Percentiles rank a stretch among this genome's conserved stretches.
These are phyloP conservation scores for Chlamydomonas reinhardtii DNA, from an alignment of 163 green algal species.

Conservation along the genomic window DNA sequence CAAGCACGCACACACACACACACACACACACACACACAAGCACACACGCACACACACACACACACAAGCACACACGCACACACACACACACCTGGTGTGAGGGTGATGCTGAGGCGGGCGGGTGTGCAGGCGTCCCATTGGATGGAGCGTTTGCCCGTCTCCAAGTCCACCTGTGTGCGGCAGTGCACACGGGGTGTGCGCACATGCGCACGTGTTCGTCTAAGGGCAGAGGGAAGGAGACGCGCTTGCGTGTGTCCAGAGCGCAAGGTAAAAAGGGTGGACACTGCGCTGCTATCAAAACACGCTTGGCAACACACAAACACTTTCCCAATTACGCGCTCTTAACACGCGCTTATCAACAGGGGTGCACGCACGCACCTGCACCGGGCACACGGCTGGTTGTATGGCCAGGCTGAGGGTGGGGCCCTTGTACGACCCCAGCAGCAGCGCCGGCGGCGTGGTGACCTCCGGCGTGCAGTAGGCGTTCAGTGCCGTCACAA, in stretches of 20 bases:
- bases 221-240: no score
- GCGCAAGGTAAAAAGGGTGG: no score
- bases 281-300: no score
- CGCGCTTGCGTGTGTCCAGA: no score
- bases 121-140: slow-evolving; percentile 29
- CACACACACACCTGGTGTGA: slow-evolving; percentile 26
- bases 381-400: slow-evolving; percentile 22
- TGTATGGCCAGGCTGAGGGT: slow-evolving; percentile 1
- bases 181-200: no score
- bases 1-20: no score
- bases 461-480: slow-evolving; percentile 26
- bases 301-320: no score
- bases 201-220: no score
- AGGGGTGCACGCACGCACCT: no score
- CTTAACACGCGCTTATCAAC: no score
- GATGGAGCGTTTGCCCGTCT: slow-evolving; percentile 13
- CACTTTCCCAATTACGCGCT: no score
- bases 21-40: no score
- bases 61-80: not conserved
- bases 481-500: slow-evolving; percentile 29
- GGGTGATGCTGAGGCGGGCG: not conserved
- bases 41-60: not conserved
- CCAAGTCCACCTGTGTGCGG: not conserved
- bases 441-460: not conserved
- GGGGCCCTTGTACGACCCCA: slow-evolving; percentile 10